Percentiles rank a stretch among this genome's conserved stretches.
Conservation (phyloP, 2,329 filamentous ascomycete genomes). For the Helicocarpus griseus region DNA sequence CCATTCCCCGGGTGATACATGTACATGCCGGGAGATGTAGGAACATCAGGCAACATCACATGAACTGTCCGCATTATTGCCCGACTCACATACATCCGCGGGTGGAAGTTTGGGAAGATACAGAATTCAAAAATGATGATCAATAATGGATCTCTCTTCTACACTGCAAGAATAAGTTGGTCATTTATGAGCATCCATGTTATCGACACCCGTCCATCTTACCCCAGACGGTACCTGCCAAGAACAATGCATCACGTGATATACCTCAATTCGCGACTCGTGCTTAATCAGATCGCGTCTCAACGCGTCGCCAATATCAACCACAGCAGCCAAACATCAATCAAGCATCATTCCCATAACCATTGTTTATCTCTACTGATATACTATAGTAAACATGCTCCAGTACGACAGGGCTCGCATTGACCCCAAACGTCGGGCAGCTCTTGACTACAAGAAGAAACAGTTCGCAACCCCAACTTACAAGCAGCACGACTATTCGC, state of each 20-base stretch:
- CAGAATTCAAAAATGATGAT: too few relatives aligned
- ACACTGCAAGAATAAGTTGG: too few relatives aligned
- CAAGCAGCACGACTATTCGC: slow-evolving; percentile 68
- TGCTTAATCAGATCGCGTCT: neutral
- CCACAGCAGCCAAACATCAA: neutral
- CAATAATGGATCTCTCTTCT: too few relatives aligned
- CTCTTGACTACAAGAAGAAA: slow-evolving; percentile 70
- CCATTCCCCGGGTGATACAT: neutral
- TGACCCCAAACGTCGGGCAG: slow-evolving; percentile 62
- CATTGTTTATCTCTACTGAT: neutral
- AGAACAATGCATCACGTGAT: neutral
- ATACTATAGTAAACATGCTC: slow-evolving; percentile 28
- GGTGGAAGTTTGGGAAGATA: too few relatives aligned
- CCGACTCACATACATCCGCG: too few relatives aligned
- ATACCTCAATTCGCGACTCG: neutral
- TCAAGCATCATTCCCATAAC: too few relatives aligned
- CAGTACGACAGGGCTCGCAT: slow-evolving; percentile 34
- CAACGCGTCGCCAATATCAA: neutral
- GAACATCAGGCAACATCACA: neutral
- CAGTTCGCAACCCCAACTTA: slow-evolving; percentile 73
- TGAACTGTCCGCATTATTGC: neutral
- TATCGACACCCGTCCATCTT: too few relatives aligned
- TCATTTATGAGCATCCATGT: too few relatives aligned
- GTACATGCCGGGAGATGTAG: neutral
- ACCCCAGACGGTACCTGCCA: too few relatives aligned